Evolutionary conservation across 2,329 filamentous ascomycete species (phyloP).

Genomic region (Aureobasidium sp.): DNA sequence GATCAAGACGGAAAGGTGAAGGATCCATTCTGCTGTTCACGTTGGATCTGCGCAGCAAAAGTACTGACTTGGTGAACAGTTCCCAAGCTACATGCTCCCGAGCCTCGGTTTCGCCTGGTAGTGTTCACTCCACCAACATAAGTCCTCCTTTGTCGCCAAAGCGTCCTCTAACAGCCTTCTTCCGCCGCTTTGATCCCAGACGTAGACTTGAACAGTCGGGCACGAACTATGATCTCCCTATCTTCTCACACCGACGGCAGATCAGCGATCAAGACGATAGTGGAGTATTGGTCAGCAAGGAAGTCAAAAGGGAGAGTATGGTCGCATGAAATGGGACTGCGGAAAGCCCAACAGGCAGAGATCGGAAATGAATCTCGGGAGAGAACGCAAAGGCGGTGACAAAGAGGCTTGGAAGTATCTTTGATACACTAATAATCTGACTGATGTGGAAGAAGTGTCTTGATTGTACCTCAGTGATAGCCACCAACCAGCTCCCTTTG

Average conservation of each 20-base stretch:
- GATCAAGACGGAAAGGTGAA: constrained; percentile 3
- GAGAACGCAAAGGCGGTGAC: not conserved
- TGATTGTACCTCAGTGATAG: no score
- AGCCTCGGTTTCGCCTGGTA: not conserved
- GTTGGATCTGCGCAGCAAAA: no score
- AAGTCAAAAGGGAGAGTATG: constrained; percentile 2
- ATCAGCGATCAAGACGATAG: not conserved
- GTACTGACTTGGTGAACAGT: not conserved
- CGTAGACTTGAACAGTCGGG: not conserved
- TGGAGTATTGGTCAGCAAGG: constrained; percentile 1
- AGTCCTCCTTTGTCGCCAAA: not conserved
- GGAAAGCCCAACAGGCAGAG: not conserved
- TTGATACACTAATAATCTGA: not conserved
- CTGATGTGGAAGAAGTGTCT: no score
- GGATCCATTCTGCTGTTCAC: not conserved
- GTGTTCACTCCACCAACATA: not conserved
- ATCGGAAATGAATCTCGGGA: not conserved
- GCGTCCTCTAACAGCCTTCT: not conserved
- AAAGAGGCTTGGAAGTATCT: not conserved
- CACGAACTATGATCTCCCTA: not conserved
- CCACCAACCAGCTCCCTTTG: no score
- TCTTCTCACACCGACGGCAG: not conserved
- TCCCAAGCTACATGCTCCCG: not conserved
- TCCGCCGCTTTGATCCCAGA: constrained; percentile 1
- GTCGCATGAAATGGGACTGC: not conserved